A percentile compares a stretch with the other conserved stretches of the same genome.
phyloP scores from a whole-genome alignment of 805 yeast genomes.

The Ogataea philodendri region DNA sequence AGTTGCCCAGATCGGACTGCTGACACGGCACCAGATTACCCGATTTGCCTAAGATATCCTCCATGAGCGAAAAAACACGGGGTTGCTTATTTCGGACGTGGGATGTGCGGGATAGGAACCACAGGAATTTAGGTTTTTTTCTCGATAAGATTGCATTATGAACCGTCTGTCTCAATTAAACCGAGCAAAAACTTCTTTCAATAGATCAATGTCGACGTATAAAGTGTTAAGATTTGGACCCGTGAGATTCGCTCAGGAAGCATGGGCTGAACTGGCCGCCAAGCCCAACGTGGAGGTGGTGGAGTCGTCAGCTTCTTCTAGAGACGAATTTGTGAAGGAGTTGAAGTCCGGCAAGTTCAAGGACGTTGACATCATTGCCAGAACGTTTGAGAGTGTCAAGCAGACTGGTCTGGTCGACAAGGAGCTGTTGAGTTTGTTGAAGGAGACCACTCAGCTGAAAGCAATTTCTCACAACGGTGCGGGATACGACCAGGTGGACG shows the following conservation, averaged over 20 bases:
- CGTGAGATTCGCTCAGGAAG: constrained; percentile 56
- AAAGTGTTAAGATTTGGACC: constrained; percentile 66
- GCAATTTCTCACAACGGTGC: constrained; percentile 53
- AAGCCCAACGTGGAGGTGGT: constrained; percentile 45
- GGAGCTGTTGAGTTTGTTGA: constrained; percentile 40
- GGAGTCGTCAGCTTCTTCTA: constrained; percentile 38
- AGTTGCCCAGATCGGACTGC: too few species aligned
- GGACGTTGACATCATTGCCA: constrained; percentile 39
- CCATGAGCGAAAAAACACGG: too few species aligned
- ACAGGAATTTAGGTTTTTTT: neutral
- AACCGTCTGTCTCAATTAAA: constrained; percentile 1
- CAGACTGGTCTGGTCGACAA: constrained; percentile 44
- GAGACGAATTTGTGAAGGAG: constrained; percentile 41
- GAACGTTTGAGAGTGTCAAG: constrained; percentile 41
- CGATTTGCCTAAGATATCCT: too few species aligned
- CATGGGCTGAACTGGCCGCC: constrained; percentile 48
- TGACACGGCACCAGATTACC: too few species aligned
- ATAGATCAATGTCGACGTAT: constrained; percentile 32
- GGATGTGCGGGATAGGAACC: constrained; percentile 9
- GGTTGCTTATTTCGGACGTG: constrained; percentile 2
- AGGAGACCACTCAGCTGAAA: constrained; percentile 35
- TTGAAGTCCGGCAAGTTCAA: constrained; percentile 35
- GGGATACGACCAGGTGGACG: constrained; percentile 55
- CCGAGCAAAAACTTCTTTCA: neutral
- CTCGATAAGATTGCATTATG: constrained; percentile 6